Base-by-base conservation (phyloP, 1,284 basidiomycete genomes). In the Rhodofomes roseus region DNA sequence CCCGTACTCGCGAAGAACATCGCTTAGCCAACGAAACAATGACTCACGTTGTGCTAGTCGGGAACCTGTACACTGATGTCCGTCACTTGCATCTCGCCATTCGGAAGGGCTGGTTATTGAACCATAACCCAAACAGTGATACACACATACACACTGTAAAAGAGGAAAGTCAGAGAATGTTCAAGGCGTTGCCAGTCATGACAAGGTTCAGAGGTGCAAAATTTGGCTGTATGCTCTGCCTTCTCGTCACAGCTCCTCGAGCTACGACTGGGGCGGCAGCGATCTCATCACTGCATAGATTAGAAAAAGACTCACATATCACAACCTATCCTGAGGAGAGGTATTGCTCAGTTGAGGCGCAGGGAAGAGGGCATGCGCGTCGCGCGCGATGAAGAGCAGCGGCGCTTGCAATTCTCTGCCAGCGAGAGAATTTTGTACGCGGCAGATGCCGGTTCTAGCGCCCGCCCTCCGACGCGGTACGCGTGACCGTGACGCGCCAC, bases 231-330 rank as follows among this genome's bases (percentile, higher is more conserved):
- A 59, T 72, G 71, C 71, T 68, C 65, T 72, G 71, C 70, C 68
- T 71, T 68, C 63, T 72, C 71, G 69, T 72, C 71, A 71, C 40
- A 68, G 70, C 70, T 54, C 36, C 39, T 25, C 36, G 31, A 58
- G 68, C 70, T 72, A 72, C 67, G 71, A 72, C 71, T 72, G 71
- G 71, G 71, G 71, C 71, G 71, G 70, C 71, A 72, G 67, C 64
- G 63, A 62, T 68, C 63, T 72, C 71, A 72, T 72, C 71, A 69
- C 37, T 4, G 7, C 5, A 31, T 4, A 22, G 16, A 23, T 18
- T 1, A 1, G 22, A 40, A 31, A 22, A 0, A 50, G 5, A 51
- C 53, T 50, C 36, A 59, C 54, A 27, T 18, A 11, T n/a, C 7
- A 54, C 23, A 29, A 34, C 31, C 31, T 34, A 34, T 11, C 31